Percentiles rank a stretch among this genome's conserved stretches.
phyloP scores from a whole-genome alignment of 345 rosid species.

The Orychophragmus violaceus region DNA sequence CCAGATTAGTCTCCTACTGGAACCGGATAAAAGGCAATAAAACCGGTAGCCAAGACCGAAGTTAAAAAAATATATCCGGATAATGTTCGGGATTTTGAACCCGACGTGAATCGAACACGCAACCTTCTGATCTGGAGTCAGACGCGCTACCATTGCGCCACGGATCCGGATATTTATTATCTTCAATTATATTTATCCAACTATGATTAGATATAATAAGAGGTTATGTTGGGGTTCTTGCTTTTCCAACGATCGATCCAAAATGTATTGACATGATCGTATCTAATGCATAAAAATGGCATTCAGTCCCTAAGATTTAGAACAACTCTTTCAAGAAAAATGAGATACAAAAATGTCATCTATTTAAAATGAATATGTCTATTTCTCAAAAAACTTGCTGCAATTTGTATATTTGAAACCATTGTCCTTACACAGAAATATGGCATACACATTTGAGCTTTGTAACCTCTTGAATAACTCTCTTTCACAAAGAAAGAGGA shows the following conservation, averaged over 20 bases:
- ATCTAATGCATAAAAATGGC: no score
- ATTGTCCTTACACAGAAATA: neutral
- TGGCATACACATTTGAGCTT: neutral
- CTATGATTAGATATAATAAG: neutral
- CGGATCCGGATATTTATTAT: conserved; percentile 41
- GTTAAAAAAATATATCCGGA: neutral
- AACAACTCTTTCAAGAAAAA: no score
- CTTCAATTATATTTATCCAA: neutral
- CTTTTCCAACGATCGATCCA: no score
- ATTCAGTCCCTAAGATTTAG: no score
- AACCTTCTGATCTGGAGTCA: conserved; percentile 98
- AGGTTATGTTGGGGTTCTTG: neutral
- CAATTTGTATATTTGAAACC: neutral
- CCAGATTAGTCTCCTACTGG: neutral
- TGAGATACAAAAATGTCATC: no score
- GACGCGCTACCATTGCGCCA: conserved; percentile 98
- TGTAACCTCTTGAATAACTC: neutral
- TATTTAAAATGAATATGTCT: no score
- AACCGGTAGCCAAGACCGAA: neutral
- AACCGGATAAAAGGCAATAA: neutral
- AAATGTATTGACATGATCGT: no score
- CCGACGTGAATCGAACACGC: conserved; percentile 93
- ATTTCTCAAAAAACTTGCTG: neutral
- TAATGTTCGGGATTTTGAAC: conserved; percentile 41
- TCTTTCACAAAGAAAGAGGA: neutral